Base-by-base conservation (phyloP, 257 asterid genomes). In the Ophiorrhiza pumila region DNA sequence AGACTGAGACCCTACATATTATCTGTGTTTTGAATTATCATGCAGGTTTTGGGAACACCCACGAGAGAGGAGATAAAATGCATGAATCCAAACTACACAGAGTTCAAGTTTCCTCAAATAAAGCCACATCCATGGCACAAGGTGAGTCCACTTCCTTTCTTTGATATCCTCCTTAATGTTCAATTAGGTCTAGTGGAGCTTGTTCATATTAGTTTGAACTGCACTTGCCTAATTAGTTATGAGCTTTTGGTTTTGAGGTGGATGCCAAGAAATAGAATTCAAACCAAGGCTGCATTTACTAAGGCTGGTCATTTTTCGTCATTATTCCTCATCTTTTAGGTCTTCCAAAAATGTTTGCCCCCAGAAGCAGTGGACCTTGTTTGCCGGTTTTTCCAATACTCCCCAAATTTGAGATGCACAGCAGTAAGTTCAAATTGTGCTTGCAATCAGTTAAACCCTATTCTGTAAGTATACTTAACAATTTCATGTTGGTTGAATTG, bases 101-200 rank as follows among this genome's bases (percentile, higher is more conserved):
- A 93, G 80, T 93, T 93, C 79, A 93, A 91, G 81, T 93, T 93
- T 80, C 98, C 97, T 58, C 98, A 93, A 83, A 93, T 91, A 85
- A 93, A 93, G 80, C 93, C 97, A 75, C 98, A 93, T 80, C 98
- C 98, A n/a, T 93, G 98, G 98, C 98, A 93, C 85, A 93, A 93
- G 97, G 98, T 91, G 72, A 76, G 72, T 43, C 47, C 71, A 23
- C 25, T 29, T 52, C 8, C 74, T 35, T 4, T 10, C 49, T 1
- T 7, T 12, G 13, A 8, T 62, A 23, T 41, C 29, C 20, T 34
- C 56, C 43, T 27, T 42, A 22, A 59, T 49, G 8, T 57, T 45
- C 49, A 0, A 35, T 18, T 20, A 14, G 39, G 3, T 61, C 18
- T 65, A 11, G 22, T 69, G 13, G 10, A 35, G 47, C 57, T 46